Evolutionary conservation across 495 filamentous ascomycete genomes (phyloP).

Genomic region (Talaromyces trachyspermus): DNA sequence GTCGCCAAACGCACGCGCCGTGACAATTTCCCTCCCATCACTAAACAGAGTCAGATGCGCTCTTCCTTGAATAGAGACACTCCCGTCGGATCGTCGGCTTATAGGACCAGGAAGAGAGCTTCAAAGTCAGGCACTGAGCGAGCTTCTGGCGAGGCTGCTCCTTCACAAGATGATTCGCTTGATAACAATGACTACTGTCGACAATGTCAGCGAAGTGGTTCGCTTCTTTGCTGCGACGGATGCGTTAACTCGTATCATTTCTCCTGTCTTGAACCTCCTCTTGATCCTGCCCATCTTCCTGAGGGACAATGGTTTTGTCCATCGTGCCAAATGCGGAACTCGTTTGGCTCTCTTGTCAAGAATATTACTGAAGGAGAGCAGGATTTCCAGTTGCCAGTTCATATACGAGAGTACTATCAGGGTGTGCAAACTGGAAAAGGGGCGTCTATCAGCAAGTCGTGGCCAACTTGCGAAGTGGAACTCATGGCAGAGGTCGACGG

Average conservation of each 20-base stretch:
- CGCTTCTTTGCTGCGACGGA: slow-evolving; percentile 85
- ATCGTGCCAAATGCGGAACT: slow-evolving; percentile 50
- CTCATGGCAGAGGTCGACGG: slow-evolving; percentile 38
- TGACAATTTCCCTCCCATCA: slow-evolving; percentile 14
- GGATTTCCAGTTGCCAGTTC: slow-evolving; percentile 63
- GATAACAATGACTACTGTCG: slow-evolving; percentile 87
- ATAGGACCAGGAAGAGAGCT: slow-evolving; percentile 10
- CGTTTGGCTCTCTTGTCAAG: slow-evolving; percentile 53
- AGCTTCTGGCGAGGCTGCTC: background rate
- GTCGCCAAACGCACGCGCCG: slow-evolving; percentile 24
- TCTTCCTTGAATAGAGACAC: slow-evolving; percentile 15
- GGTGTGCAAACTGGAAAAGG: slow-evolving; percentile 63
- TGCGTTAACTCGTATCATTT: slow-evolving; percentile 85
- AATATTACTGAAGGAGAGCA: slow-evolving; percentile 57
- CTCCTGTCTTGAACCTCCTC: slow-evolving; percentile 71
- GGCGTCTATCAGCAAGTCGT: slow-evolving; percentile 70
- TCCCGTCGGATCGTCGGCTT: background rate
- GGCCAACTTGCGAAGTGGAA: slow-evolving; percentile 9
- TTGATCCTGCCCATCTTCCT: slow-evolving; percentile 53
- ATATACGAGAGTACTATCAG: slow-evolving; percentile 65
- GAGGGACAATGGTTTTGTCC: slow-evolving; percentile 81
- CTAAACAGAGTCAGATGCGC: slow-evolving; percentile 19
- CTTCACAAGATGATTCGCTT: slow-evolving; percentile 15
- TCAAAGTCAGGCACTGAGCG: slow-evolving; percentile 12
- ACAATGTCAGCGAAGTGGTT: slow-evolving; percentile 73